Evolutionary conservation across 192 early-diverging fungal genomes (phyloP).

Genomic region (Backusella morwellensis): DNA sequence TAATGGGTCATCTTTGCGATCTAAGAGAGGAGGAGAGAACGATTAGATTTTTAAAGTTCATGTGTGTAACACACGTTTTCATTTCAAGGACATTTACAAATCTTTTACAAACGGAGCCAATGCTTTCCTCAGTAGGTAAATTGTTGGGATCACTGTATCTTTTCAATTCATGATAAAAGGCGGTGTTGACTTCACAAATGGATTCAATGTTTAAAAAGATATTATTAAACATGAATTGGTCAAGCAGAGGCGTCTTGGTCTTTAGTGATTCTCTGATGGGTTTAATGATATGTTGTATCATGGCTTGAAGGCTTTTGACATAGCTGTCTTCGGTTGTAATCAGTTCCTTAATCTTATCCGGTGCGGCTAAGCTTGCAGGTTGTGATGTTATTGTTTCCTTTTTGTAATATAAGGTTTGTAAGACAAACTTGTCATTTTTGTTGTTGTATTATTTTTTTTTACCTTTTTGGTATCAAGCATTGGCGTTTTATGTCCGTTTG

Average conservation of each 20-base stretch:
- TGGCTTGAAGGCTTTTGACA: neutral
- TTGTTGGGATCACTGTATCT: neutral
- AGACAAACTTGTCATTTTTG: constrained; percentile 6
- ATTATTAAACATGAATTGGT: constrained; percentile 46
- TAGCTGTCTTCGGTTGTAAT: neutral
- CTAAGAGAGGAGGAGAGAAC: neutral
- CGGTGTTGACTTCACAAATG: constrained; percentile 47
- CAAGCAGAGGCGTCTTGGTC: constrained; percentile 34
- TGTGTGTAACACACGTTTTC: neutral
- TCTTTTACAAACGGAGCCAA: constrained; percentile 1
- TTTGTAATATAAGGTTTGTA: neutral
- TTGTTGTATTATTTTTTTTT: neutral
- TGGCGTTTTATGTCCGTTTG: neutral
- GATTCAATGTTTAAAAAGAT: constrained; percentile 57
- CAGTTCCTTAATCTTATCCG: neutral
- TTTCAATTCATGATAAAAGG: constrained; percentile 39
- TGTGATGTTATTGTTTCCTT: neutral
- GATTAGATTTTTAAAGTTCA: neutral
- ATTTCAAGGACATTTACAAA: constrained; percentile 10
- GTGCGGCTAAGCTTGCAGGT: neutral
- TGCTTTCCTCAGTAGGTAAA: neutral
- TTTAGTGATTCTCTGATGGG: neutral
- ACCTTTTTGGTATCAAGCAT: neutral
- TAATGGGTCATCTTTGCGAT: neutral
- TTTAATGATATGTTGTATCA: neutral